phyloP scores from a whole-genome alignment of 306 rosid genomes.

The Cercis canadensis region DNA sequence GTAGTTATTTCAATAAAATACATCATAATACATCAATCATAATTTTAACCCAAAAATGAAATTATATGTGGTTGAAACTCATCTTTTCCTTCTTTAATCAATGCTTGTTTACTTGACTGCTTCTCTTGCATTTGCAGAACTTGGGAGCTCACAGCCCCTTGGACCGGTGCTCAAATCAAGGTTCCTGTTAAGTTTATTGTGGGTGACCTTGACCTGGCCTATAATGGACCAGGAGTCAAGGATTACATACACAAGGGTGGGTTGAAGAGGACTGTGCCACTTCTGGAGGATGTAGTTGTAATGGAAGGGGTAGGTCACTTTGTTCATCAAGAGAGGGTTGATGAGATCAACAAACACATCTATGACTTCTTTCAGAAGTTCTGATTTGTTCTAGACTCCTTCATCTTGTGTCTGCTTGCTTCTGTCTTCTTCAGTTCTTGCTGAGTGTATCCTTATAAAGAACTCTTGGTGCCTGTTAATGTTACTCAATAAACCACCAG shows the following conservation, averaged over 20 bases:
- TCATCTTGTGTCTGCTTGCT: neutral
- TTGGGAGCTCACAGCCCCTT: slow-evolving; percentile 84
- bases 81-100: neutral
- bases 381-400: neutral
- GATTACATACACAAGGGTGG: slow-evolving; percentile 85
- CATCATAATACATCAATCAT: no score
- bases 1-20: no score
- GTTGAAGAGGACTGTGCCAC: slow-evolving; percentile 65
- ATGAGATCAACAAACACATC: slow-evolving; percentile 68
- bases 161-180: slow-evolving; percentile 63
- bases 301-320: slow-evolving; percentile 84
- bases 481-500: neutral
- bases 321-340: slow-evolving; percentile 63
- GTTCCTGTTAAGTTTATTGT: slow-evolving; percentile 80
- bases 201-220: slow-evolving; percentile 77
- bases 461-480: neutral
- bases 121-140: slow-evolving; percentile 49
- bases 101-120: neutral
- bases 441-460: neutral
- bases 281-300: slow-evolving; percentile 68
- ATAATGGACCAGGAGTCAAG: slow-evolving; percentile 55
- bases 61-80: no score
- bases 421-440: slow-evolving; percentile 4
- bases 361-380: slow-evolving; percentile 61
- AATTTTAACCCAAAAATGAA: no score